These are phyloP conservation scores for Cladosporium cucumerinum DNA, from an alignment of 2,329 filamentous ascomycete genomes.

Conservation along the genomic window DNA sequence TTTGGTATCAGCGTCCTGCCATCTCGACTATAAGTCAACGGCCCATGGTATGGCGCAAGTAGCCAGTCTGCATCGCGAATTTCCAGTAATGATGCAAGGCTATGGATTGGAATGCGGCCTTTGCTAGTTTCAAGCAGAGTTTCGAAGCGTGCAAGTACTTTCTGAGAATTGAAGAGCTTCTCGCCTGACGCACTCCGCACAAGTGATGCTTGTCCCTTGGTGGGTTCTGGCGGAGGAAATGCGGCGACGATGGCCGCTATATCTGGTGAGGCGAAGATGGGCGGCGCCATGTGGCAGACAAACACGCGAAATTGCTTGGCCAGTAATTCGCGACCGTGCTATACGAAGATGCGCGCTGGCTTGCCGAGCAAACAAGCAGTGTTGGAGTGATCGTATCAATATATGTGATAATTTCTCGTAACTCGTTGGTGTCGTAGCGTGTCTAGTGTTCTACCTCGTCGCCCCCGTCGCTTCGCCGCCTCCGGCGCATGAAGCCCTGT, in stretches of 20 bases:
- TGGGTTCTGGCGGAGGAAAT: constrained; percentile 25
- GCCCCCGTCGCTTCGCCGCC: not conserved
- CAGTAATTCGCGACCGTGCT: not conserved
- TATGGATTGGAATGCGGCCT: constrained; percentile 18
- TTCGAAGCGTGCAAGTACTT: constrained; percentile 16
- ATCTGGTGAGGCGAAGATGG: constrained; percentile 28
- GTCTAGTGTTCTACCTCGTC: not conserved
- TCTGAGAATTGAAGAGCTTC: constrained; percentile 22
- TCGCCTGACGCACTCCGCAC: constrained; percentile 25
- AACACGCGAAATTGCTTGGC: constrained; percentile 9
- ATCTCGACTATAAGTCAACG: constrained; percentile 13
- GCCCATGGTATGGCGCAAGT: constrained; percentile 9
- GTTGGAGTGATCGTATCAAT: not conserved
- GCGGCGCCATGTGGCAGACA: constrained; percentile 21
- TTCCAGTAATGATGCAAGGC: constrained; percentile 20
- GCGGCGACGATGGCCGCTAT: constrained; percentile 27
- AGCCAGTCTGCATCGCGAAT: constrained; percentile 17
- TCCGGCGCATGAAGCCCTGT: not conserved
- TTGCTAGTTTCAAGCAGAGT: constrained; percentile 18
- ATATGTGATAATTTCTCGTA: not conserved
- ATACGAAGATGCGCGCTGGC: not conserved
- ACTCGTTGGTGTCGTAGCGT: not conserved
- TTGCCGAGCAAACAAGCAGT: not conserved
- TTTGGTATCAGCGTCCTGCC: constrained; percentile 12
- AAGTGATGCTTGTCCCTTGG: constrained; percentile 21